Conservation (phyloP, 2,329 filamentous ascomycete species). For the Tolypocladium nubicola region DNA sequence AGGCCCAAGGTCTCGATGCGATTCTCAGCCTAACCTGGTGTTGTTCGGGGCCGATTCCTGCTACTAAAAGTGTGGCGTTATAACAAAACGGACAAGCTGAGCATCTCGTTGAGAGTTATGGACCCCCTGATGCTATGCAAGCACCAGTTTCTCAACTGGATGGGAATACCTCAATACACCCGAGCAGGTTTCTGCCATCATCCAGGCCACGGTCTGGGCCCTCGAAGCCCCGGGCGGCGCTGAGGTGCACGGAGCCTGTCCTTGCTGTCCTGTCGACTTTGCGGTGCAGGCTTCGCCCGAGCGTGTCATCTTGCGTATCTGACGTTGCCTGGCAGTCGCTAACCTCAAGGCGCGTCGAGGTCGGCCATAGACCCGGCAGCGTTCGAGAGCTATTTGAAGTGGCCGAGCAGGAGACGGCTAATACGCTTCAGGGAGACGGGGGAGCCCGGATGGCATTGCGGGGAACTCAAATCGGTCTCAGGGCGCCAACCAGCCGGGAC, state of each 20-base stretch:
- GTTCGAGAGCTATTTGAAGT: not conserved
- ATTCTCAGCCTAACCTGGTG: conserved; percentile 1
- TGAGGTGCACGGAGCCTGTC: not conserved
- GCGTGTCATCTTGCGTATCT: not conserved
- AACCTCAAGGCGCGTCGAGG: too few species aligned
- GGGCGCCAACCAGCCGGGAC: too few species aligned
- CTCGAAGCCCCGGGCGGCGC: not conserved
- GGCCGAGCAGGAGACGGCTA: not conserved
- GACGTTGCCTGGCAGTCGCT: conserved; percentile 1
- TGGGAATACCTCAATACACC: not conserved
- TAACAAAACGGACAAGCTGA: not conserved
- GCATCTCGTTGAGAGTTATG: not conserved
- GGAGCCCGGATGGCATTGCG: too few species aligned
- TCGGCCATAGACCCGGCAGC: not conserved
- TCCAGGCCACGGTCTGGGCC: not conserved
- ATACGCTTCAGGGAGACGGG: too few species aligned
- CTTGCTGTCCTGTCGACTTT: conserved; percentile 5
- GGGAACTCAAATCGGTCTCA: too few species aligned
- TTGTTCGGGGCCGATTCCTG: conserved; percentile 6
- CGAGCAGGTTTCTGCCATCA: not conserved
- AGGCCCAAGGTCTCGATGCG: not conserved
- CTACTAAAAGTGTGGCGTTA: conserved; percentile 1
- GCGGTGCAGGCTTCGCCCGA: not conserved
- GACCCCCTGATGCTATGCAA: not conserved
- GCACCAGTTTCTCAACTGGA: not conserved